phyloP scores from a whole-genome alignment of 805 yeast species.

The Sugiyamaella boreocaroliniensis region DNA sequence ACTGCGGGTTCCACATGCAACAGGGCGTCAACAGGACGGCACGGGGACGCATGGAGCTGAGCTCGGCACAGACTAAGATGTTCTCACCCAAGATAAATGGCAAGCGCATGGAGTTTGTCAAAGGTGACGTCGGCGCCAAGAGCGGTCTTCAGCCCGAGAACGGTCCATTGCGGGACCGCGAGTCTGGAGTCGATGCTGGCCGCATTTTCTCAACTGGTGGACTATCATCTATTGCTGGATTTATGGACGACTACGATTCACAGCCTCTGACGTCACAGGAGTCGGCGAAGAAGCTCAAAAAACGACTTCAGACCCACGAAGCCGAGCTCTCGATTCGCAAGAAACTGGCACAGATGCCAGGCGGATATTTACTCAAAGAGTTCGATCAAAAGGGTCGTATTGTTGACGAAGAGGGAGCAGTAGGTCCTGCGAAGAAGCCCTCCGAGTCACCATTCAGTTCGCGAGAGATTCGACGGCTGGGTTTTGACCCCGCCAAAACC shows the following conservation, averaged over 20 bases:
- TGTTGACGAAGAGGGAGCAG: constrained; percentile 7
- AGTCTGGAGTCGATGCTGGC: neutral
- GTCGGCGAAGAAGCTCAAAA: constrained; percentile 28
- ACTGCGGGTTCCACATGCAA: constrained; percentile 72
- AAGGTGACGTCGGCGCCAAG: neutral
- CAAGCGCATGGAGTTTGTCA: neutral
- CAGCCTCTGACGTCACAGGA: neutral
- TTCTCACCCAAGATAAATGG: constrained; percentile 45
- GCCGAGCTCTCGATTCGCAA: constrained; percentile 32
- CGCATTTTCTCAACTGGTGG: constrained; percentile 12
- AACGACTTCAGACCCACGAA: constrained; percentile 20
- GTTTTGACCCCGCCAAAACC: constrained; percentile 28
- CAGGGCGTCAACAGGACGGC: constrained; percentile 44
- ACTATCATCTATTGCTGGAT: neutral
- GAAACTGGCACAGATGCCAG: constrained; percentile 24
- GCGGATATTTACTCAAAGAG: constrained; percentile 22
- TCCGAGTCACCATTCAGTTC: constrained; percentile 16
- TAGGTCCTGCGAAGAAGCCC: neutral
- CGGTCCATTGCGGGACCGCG: neutral
- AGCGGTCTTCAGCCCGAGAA: constrained; percentile 10
- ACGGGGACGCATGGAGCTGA: constrained; percentile 71
- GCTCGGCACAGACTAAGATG: constrained; percentile 47
- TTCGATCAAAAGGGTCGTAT: constrained; percentile 20
- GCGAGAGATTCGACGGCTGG: constrained; percentile 22
- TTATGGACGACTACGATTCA: constrained; percentile 4